These are phyloP conservation scores for Lipomyces sp. DNA, from an alignment of 805 yeast genomes.

Conservation along the genomic window DNA sequence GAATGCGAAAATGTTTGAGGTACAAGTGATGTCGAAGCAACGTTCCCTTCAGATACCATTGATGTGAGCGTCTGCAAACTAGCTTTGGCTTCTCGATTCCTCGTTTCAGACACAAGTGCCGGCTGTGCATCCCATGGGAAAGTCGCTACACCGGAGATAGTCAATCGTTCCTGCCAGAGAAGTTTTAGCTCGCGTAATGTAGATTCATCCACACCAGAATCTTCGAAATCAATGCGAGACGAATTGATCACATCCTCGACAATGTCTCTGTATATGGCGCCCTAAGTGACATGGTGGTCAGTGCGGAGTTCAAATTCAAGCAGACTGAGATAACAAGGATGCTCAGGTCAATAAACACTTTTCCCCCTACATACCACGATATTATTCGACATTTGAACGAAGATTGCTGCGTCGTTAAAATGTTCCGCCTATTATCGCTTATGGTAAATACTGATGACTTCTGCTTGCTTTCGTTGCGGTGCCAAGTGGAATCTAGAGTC, in stretches of 20 bases:
- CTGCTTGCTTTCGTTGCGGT: too few species aligned
- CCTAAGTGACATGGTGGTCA: too few species aligned
- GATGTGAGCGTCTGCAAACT: conserved; percentile 28
- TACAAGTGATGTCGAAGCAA: conserved; percentile 6
- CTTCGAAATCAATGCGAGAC: conserved; percentile 92
- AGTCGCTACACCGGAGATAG: conserved; percentile 65
- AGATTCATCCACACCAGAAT: conserved; percentile 92
- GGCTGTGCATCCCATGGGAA: conserved; percentile 67
- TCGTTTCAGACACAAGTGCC: conserved; percentile 10
- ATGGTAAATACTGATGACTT: too few species aligned
- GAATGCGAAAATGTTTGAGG: conserved; percentile 32
- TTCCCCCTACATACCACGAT: too few species aligned
- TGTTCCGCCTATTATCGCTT: too few species aligned
- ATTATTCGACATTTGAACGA: conserved; percentile 29
- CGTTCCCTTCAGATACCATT: background rate
- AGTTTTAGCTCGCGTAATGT: conserved; percentile 82
- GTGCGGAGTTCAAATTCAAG: too few species aligned
- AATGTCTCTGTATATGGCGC: conserved; percentile 75
- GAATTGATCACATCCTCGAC: conserved; percentile 90
- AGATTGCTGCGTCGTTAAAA: background rate
- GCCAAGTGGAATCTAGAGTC: too few species aligned
- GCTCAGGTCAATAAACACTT: too few species aligned
- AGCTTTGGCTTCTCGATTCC: conserved; percentile 9
- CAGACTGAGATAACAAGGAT: too few species aligned
- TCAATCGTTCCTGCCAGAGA: conserved; percentile 77